Evolutionary conservation across 2,329 filamentous ascomycete species (phyloP).

Genomic region (Trichoderma atroviride): DNA sequence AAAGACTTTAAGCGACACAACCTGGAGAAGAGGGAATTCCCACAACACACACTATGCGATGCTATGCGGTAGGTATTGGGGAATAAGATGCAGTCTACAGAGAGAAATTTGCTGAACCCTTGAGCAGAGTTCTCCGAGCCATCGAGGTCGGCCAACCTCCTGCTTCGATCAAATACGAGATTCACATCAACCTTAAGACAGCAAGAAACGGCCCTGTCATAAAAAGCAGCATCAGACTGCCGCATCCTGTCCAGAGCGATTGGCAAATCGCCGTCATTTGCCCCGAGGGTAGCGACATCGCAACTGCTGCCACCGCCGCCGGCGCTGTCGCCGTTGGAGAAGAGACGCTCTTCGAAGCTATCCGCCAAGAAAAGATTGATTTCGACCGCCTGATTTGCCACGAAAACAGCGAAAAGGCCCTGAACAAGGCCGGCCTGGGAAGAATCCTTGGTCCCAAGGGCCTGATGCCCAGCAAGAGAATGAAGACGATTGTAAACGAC

Average conservation of each 20-base stretch:
- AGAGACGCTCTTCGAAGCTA: conserved; percentile 78
- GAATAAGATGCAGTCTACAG: neutral
- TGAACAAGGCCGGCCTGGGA: conserved; percentile 81
- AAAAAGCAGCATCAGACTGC: conserved; percentile 84
- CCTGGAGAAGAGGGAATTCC: conserved; percentile 62
- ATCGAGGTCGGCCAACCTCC: conserved; percentile 85
- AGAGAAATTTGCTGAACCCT: conserved; percentile 8
- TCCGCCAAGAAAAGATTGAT: conserved; percentile 73
- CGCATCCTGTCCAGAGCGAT: conserved; percentile 87
- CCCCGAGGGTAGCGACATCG: conserved; percentile 75
- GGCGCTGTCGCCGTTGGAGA: conserved; percentile 86
- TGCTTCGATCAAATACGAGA: conserved; percentile 79
- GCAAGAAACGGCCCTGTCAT: conserved; percentile 84
- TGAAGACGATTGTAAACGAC: conserved; percentile 84
- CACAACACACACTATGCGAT: conserved; percentile 80
- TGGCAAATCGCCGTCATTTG: conserved; percentile 88
- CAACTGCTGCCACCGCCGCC: conserved; percentile 71
- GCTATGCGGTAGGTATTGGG: conserved; percentile 72
- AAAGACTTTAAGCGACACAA: conserved; percentile 70
- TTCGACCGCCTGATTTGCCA: conserved; percentile 93
- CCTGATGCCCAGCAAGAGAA: conserved; percentile 88
- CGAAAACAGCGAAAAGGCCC: conserved; percentile 70
- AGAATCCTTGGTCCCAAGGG: conserved; percentile 84
- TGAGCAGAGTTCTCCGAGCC: conserved; percentile 80
- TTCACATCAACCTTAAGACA: conserved; percentile 80